Evolutionary conservation across 495 filamentous ascomycete genomes (phyloP).

Genomic region (Neurospora sp.): DNA sequence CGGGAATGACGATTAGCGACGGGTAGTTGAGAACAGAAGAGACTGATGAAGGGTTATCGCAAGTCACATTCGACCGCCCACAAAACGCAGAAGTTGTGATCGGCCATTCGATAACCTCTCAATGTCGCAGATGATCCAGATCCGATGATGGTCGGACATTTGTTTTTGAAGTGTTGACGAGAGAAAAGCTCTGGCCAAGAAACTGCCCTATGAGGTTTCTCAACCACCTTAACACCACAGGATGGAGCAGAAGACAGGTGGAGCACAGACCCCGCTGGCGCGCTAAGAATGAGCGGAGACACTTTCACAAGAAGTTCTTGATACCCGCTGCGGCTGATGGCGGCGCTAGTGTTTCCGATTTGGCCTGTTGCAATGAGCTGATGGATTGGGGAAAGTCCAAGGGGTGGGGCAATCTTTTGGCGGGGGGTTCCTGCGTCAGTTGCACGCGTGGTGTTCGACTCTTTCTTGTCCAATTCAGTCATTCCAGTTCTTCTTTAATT

Average conservation of each 20-base stretch:
- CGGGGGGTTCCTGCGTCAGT: not conserved
- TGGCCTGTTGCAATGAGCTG: not conserved
- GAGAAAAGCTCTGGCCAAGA: not conserved
- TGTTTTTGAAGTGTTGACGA: not conserved
- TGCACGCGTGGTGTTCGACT: not conserved
- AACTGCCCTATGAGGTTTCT: not conserved
- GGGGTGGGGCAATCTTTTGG: not conserved
- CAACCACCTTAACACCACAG: not conserved
- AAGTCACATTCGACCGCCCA: not conserved
- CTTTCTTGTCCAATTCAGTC: not conserved
- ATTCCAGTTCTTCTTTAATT: not conserved
- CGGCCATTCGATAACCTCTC: not conserved
- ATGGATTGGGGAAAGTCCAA: not conserved
- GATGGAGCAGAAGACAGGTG: not conserved
- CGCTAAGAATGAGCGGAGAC: not conserved
- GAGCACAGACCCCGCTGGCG: not conserved
- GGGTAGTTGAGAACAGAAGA: not conserved
- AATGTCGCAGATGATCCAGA: not conserved
- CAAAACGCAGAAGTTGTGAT: not conserved
- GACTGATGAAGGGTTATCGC: not conserved
- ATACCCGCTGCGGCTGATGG: conserved; percentile 4
- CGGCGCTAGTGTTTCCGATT: conserved; percentile 25
- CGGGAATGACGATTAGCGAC: not conserved
- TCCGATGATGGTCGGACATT: not conserved
- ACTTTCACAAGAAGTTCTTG: not conserved